Base-by-base conservation (phyloP, 257 asterid genomes). In the Solanum corneliomulleri region DNA sequence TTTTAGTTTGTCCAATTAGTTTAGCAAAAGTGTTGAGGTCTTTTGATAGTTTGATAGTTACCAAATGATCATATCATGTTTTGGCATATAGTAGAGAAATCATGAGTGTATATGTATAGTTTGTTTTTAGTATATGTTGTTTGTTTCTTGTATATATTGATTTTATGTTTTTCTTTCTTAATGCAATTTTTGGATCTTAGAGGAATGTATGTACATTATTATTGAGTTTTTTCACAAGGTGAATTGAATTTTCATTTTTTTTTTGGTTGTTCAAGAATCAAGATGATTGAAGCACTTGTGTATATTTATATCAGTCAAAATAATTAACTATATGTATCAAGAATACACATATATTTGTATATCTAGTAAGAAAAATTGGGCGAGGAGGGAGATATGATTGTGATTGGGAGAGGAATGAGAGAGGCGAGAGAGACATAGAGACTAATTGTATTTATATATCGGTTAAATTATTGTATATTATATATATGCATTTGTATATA, bases 1-100 rank as follows among this genome's bases (percentile, higher is more conserved):
- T 93, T 88, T 82, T 95, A 39, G 89, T 96, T 66, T 92, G 95
- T 78, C 99, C 98, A 4, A 62, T 44, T 88, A 89, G 90, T 86
- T 81, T 92, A 91, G 95, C 92, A 9, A 88, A 91, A 87, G 92
- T 82, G 88, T 49, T 58, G 25, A 78, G 10, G 56, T 45, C 41
- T 42, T 77, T 16, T 25, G n/a, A 77, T 77, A 44, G 84, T 78
- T 45, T 27, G 25, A 78, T 45, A 45, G 64, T 25, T n/a, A 78
- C 84, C 16, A 78, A 78, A 44, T 78, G 84, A 78, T 45, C 60
- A 76, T 14, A n/a, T 25, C 7, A 42, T 76, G 58, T n/a, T 42
- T 76, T 25, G 20, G 64, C 25, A 64, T 78, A 44, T 12, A 44
- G 23, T 16, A 42, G 39, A 45, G 39, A 45, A 78, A 15, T 25